These are phyloP conservation scores for Leccinum uliginosum DNA, from an alignment of 768 basidiomycete species.

Conservation along the genomic window DNA sequence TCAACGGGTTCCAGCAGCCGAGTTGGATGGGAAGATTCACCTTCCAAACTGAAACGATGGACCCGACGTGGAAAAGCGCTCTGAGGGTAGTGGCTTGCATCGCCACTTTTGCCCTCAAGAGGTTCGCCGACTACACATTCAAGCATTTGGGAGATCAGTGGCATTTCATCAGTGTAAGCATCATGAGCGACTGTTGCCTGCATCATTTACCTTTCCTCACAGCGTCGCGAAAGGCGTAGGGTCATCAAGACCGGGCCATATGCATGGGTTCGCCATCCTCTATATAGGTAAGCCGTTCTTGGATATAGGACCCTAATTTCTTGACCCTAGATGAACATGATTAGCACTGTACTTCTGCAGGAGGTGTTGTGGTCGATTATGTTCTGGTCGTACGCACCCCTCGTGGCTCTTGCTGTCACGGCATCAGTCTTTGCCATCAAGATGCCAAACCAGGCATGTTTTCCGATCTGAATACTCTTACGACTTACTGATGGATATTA, in stretches of 20 bases:
- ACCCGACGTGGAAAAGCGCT: constrained; percentile 7
- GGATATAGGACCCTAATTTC: too few species aligned
- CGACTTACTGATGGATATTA: background rate
- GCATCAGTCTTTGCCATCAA: constrained; percentile 23
- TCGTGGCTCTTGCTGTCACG: constrained; percentile 16
- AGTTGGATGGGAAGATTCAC: constrained; percentile 26
- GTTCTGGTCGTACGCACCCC: constrained; percentile 30
- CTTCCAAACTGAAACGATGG: constrained; percentile 8
- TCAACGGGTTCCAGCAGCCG: constrained; percentile 27
- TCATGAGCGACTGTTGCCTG: fast-evolving
- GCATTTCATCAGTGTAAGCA: constrained; percentile 23
- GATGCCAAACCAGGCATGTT: constrained; percentile 29
- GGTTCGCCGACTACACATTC: background rate
- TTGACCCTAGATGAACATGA: too few species aligned
- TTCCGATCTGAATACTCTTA: background rate
- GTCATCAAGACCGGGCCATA: constrained; percentile 32
- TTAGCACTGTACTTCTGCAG: too few species aligned
- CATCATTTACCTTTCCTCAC: background rate
- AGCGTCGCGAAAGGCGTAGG: constrained; percentile 28
- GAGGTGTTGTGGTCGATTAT: too few species aligned
- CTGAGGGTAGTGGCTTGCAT: constrained; percentile 20
- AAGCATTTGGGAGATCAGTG: constrained; percentile 24
- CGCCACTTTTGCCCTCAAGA: constrained; percentile 4
- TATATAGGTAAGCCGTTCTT: too few species aligned
- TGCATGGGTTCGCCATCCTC: too few species aligned